A percentile compares a stretch with the other conserved stretches of the same genome.
Conservation (phyloP, 2,329 filamentous ascomycete species). For the Fusarium sambucinum region DNA sequence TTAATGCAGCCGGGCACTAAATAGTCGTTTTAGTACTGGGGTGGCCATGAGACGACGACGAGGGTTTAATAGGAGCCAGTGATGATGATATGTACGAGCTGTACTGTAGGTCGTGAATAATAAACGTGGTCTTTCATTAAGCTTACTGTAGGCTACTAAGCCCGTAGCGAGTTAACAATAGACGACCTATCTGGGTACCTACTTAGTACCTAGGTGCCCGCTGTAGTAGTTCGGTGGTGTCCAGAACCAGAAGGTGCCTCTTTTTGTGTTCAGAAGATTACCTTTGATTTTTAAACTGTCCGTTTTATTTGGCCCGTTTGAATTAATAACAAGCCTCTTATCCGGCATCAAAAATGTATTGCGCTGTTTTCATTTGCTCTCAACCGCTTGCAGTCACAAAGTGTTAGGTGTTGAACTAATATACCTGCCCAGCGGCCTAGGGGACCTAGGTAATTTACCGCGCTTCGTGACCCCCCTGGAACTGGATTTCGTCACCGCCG, state of each 20-base stretch:
- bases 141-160: neutral
- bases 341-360: too few relatives aligned
- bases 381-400: neutral
- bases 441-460: conserved; percentile 26
- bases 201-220: too few relatives aligned
- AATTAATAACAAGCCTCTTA: too few relatives aligned
- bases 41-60: conserved; percentile 31
- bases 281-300: neutral
- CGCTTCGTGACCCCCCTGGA: conserved; percentile 31
- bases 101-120: neutral
- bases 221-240: neutral
- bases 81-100: neutral
- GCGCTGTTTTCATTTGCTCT: too few relatives aligned
- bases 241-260: conserved; percentile 29
- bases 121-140: conserved; percentile 10
- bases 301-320: too few relatives aligned
- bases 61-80: conserved; percentile 20
- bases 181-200: neutral
- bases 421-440: conserved; percentile 1
- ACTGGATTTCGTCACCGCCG: conserved; percentile 48
- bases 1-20: conserved; percentile 40
- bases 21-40: conserved; percentile 23
- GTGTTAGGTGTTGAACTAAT: conserved; percentile 16
- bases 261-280: neutral
- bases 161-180: neutral